Conservation (phyloP, 2,329 filamentous ascomycete species). For the Pseudogymnoascus sp. region DNA sequence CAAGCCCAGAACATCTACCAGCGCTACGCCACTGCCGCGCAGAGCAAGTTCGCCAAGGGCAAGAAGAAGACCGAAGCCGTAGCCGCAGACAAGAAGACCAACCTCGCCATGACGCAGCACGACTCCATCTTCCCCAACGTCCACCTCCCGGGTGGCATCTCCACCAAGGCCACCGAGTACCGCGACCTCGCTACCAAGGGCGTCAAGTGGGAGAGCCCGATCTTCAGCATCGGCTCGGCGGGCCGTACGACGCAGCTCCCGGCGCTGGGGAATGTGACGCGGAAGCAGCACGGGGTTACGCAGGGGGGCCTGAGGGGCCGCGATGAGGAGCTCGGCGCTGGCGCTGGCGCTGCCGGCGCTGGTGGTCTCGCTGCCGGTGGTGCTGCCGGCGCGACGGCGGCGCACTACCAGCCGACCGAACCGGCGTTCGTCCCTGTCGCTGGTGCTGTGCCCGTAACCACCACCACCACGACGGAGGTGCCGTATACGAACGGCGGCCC, state of each 20-base stretch:
- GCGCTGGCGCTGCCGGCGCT: not conserved
- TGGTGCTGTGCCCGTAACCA: not conserved
- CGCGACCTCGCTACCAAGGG: conserved; percentile 80
- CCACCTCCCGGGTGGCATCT: conserved; percentile 77
- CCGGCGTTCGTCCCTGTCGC: not conserved
- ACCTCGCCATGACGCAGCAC: conserved; percentile 75
- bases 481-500: not conserved
- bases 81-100: conserved; percentile 65
- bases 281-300: conserved; percentile 38
- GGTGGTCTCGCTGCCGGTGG: not conserved
- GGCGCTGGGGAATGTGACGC: conserved; percentile 40
- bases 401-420: not conserved
- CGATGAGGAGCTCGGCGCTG: not conserved
- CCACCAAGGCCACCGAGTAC: conserved; percentile 89
- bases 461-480: not conserved
- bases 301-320: conserved; percentile 19
- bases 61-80: conserved; percentile 67
- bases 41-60: conserved; percentile 64
- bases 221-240: conserved; percentile 81
- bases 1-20: conserved; percentile 76
- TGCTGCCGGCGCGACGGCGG: not conserved
- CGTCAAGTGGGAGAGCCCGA: conserved; percentile 86
- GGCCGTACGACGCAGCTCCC: conserved; percentile 66
- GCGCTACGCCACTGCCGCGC: conserved; percentile 68
- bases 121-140: conserved; percentile 90